Base-by-base conservation (phyloP, 495 filamentous ascomycete species). In the Chaetomium cochliodes region DNA sequence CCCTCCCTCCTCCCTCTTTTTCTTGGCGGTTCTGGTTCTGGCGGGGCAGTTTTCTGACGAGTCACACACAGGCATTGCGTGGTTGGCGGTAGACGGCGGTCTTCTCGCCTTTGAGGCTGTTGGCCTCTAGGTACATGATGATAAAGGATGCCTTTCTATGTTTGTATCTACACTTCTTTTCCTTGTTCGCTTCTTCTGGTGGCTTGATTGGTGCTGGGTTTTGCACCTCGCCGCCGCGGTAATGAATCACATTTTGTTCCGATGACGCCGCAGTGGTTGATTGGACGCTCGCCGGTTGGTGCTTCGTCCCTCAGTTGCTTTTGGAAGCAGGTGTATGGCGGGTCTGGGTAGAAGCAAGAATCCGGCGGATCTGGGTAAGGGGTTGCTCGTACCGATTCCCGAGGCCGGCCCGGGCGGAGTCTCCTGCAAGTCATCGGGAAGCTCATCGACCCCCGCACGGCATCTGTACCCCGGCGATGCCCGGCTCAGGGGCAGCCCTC, bases 91-190 rank as follows among this genome's bases (percentile, higher is more conserved):
- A 3, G 90, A 91, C 66, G 76, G 80, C 2, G 85, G 85, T 62
- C 88, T 88, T 0, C 74, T 90, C 6, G 69, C 88, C 12, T 91
- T 92, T 67, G 84, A 89, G 68, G n/a, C 82, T 2, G 72, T 88
- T 39, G 88, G 89, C 5, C 74, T 92, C 74, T 92, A 18, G 37
- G 37, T 20, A 20, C 63, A 23, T 57, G 51, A 51, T 66, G 58
- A 65, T 62, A 33, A 22, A 39, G 50, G 42, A 16, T 18, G 49
- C 52, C 18, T 61, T 52, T 23, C 18, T 58, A 41, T 15, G 22
- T 18, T 18, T 58, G 30, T 42, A 26, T 28, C 33, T 44, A 18
- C 20, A 23, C 16, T 50, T 8, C 8, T 60, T 37, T 37, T 37
- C 33, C 33, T 37, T 37, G 20, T 58, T 50, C 53, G 25, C 33